phyloP scores from a whole-genome alignment of 1,284 basidiomycete species.

The Rhodotorula sp. region DNA sequence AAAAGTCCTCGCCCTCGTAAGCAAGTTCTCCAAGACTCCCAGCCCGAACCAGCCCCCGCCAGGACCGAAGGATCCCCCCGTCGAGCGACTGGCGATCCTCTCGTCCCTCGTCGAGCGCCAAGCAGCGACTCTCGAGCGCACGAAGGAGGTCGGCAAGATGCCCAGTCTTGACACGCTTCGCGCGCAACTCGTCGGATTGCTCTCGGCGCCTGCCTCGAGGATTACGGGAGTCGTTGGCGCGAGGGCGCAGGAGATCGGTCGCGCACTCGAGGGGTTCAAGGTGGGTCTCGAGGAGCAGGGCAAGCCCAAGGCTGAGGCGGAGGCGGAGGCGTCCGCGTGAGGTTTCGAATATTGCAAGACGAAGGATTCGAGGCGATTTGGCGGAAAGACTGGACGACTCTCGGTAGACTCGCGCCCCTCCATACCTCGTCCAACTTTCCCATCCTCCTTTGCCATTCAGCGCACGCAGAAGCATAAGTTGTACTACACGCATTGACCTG shows the following conservation, averaged over 20 bases:
- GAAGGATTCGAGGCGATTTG: too few species aligned
- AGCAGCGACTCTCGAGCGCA: conserved; percentile 7
- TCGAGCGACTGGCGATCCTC: conserved; percentile 47
- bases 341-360: too few species aligned
- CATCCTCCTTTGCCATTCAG: too few species aligned
- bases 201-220: conserved; percentile 45
- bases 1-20: conserved; percentile 46
- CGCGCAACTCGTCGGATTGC: conserved; percentile 50
- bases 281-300: conserved; percentile 30
- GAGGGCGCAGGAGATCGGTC: conserved; percentile 20
- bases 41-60: conserved; percentile 10
- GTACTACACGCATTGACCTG: too few species aligned
- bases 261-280: conserved; percentile 41
- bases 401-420: too few species aligned
- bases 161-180: conserved; percentile 50
- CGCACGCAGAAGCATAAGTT: too few species aligned
- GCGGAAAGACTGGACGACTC: too few species aligned
- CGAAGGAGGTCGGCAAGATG: conserved; percentile 46
- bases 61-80: conserved; percentile 5
- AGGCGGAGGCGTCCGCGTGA: too few species aligned
- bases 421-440: too few species aligned
- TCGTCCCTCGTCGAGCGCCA: conserved; percentile 49
- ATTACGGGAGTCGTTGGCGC: conserved; percentile 33
- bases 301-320: too few species aligned
- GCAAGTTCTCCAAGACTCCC: conserved; percentile 36